phyloP scores from a whole-genome alignment of 768 basidiomycete species.

The Leccinum sublutescens region DNA sequence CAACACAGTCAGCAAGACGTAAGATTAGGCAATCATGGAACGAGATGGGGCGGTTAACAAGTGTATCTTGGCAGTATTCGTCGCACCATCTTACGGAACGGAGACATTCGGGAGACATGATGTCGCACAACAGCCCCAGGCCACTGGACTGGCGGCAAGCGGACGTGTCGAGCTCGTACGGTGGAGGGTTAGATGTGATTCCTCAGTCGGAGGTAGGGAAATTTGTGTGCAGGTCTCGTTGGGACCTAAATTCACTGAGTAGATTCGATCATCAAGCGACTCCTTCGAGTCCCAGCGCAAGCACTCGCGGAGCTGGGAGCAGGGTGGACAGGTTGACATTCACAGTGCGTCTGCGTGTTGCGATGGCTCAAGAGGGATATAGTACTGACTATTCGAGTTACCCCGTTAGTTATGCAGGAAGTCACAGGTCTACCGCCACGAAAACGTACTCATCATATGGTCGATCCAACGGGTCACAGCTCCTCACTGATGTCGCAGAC shows the following conservation, averaged over 20 bases:
- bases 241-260: constrained; percentile 32
- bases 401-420: constrained; percentile 39
- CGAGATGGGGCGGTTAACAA: constrained; percentile 20
- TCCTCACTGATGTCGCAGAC: constrained; percentile 54
- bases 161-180: constrained; percentile 31
- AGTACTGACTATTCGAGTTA: constrained; percentile 7
- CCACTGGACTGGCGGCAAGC: constrained; percentile 34
- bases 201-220: constrained; percentile 35
- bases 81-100: constrained; percentile 35
- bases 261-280: constrained; percentile 39
- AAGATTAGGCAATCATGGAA: constrained; percentile 22
- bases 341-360: constrained; percentile 22
- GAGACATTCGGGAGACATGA: constrained; percentile 32
- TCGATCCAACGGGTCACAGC: constrained; percentile 50
- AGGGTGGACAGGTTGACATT: constrained; percentile 37
- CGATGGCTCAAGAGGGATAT: constrained; percentile 9
- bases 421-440: constrained; percentile 52
- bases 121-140: constrained; percentile 35
- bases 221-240: constrained; percentile 9
- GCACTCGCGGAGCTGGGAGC: constrained; percentile 65
- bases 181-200: constrained; percentile 29
- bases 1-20: constrained; percentile 35
- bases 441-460: constrained; percentile 67
- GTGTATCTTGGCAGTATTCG: constrained; percentile 26
- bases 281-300: constrained; percentile 47